Conservation (phyloP, 176 grass and related monocot species). For the Chrysopogon serrulatus region DNA sequence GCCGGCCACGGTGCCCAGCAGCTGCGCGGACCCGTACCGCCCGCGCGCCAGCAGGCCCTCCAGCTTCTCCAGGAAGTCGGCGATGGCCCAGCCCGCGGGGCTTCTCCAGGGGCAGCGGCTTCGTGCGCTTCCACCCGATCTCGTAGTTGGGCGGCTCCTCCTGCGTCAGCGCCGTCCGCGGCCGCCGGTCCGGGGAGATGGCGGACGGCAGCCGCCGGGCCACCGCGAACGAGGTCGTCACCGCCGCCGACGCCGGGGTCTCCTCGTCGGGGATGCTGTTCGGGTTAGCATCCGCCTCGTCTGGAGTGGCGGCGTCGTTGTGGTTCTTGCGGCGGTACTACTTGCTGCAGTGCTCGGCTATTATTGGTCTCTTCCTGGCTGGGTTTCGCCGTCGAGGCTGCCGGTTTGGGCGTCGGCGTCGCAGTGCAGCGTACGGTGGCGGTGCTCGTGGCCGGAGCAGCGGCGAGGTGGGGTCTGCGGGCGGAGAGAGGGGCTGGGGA, state of each 20-base stretch:
- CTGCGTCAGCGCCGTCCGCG: slow-evolving; percentile 40
- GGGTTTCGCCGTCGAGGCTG: not conserved
- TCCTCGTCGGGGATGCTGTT: slow-evolving; percentile 41
- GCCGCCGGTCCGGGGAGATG: slow-evolving; percentile 28
- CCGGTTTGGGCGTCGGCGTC: not conserved
- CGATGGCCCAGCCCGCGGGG: slow-evolving; percentile 78
- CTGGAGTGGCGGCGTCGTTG: too few species aligned
- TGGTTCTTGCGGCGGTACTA: too few species aligned
- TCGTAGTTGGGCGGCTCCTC: slow-evolving; percentile 78
- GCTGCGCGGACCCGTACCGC: slow-evolving; percentile 39
- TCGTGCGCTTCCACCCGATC: slow-evolving; percentile 88
- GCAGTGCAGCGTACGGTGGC: slow-evolving; percentile 21
- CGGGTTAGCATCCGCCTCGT: slow-evolving; percentile 21
- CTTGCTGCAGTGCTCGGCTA: not conserved
- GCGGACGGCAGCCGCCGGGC: slow-evolving; percentile 43
- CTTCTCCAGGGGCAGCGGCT: slow-evolving; percentile 66
- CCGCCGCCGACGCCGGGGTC: slow-evolving; percentile 30
- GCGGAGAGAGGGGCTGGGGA: slow-evolving; percentile 37
- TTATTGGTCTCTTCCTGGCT: slow-evolving; percentile 19
- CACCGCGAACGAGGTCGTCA: slow-evolving; percentile 58
- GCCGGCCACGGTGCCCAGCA: slow-evolving; percentile 59
- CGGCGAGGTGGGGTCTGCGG: not conserved
- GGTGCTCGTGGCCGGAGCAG: not conserved
- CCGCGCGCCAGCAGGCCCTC: slow-evolving; percentile 68
- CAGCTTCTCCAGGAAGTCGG: slow-evolving; percentile 79